These are phyloP conservation scores for Chondrus crispus DNA, from an alignment of 23 red algal genomes.

Conservation along the genomic window DNA sequence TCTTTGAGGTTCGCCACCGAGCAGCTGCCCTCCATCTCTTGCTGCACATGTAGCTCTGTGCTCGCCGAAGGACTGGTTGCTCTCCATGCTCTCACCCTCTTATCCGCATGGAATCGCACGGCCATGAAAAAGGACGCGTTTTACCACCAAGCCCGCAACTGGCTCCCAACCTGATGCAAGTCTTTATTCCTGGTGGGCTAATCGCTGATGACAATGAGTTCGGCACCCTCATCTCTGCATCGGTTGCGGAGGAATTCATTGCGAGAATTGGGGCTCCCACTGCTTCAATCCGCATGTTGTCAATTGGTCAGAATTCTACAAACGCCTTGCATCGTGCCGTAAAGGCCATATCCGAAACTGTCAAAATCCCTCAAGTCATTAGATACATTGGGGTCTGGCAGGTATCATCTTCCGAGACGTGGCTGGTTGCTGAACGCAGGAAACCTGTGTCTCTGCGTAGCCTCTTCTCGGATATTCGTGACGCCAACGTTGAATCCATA, in stretches of 20 bases:
- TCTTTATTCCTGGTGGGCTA: constrained; percentile 13
- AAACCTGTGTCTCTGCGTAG: background rate
- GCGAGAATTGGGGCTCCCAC: background rate
- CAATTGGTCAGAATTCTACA: background rate
- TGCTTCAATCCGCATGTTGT: constrained; percentile 39
- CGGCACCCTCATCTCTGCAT: constrained; percentile 25
- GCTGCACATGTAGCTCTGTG: too few relatives aligned
- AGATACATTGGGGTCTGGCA: constrained; percentile 35
- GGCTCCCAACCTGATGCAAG: constrained; percentile 6
- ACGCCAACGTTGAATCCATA: constrained; percentile 13
- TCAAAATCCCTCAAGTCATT: background rate
- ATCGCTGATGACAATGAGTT: constrained; percentile 43
- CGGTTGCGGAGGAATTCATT: background rate
- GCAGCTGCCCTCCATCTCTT: too few relatives aligned
- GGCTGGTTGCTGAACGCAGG: constrained; percentile 42
- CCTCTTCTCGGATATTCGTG: constrained; percentile 10
- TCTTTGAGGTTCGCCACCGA: too few relatives aligned
- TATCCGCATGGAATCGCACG: too few relatives aligned
- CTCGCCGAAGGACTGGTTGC: too few relatives aligned
- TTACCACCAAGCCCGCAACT: too few relatives aligned
- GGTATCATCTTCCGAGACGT: background rate
- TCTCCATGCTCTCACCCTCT: too few relatives aligned
- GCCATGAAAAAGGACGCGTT: too few relatives aligned
- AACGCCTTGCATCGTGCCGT: background rate
- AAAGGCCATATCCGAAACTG: background rate